Evolutionary conservation across 208 protist species (phyloP).

Genomic region (Wallacemonas sp.): DNA sequence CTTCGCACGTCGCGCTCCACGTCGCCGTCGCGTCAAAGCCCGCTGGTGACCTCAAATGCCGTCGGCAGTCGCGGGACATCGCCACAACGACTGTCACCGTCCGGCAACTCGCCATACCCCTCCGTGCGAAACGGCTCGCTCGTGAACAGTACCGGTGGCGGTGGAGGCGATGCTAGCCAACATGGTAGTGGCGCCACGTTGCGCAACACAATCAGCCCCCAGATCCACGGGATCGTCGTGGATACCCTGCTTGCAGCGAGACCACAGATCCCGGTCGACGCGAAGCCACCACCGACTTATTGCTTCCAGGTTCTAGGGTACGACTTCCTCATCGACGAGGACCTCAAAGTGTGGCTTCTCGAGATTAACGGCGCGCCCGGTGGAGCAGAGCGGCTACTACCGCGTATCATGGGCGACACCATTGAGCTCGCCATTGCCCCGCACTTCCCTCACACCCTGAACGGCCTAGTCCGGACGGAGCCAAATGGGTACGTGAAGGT

Average conservation of each 20-base stretch:
- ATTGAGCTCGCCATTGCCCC: constrained; percentile 70
- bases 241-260: constrained; percentile 57
- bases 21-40: background rate
- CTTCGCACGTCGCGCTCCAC: constrained; percentile 7
- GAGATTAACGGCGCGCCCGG: constrained; percentile 70
- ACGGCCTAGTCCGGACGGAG: constrained; percentile 13
- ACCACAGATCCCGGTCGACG: constrained; percentile 37
- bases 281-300: constrained; percentile 26
- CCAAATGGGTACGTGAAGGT: constrained; percentile 61
- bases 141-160: background rate
- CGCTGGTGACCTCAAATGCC: background rate
- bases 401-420: constrained; percentile 60
- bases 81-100: background rate
- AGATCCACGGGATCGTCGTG: constrained; percentile 70
- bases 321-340: constrained; percentile 70
- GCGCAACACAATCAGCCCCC: constrained; percentile 57
- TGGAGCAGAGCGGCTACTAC: constrained; percentile 50
- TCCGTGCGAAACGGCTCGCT: background rate
- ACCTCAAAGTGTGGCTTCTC: constrained; percentile 60
- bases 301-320: constrained; percentile 76
- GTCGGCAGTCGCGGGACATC: background rate
- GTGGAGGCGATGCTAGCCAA: background rate
- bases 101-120: constrained; percentile 8
- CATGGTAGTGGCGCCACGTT: constrained; percentile 26
- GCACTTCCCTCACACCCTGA: constrained; percentile 47